Conservation (phyloP, 2,329 filamentous ascomycete species). For the Scedosporium minutisporum region DNA sequence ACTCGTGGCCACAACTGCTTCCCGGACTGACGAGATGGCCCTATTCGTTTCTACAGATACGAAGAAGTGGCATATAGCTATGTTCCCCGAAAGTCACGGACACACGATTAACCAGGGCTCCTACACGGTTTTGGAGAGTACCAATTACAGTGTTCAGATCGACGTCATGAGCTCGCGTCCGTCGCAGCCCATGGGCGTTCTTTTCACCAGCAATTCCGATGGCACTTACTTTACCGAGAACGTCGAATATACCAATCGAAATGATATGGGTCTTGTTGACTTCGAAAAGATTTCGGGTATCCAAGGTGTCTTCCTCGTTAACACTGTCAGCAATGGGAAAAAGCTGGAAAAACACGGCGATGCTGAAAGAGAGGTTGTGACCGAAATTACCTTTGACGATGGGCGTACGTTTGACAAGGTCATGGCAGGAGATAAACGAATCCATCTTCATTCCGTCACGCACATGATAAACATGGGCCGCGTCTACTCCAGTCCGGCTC, state of each 20-base stretch:
- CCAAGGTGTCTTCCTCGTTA: constrained; percentile 85
- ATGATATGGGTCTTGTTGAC: constrained; percentile 66
- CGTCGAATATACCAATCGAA: constrained; percentile 84
- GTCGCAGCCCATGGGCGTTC: constrained; percentile 66
- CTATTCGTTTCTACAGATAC: constrained; percentile 83
- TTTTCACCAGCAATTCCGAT: constrained; percentile 96
- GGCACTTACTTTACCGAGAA: constrained; percentile 93
- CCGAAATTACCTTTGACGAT: constrained; percentile 89
- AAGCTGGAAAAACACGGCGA: constrained; percentile 47
- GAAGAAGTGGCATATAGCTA: constrained; percentile 77
- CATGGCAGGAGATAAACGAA: constrained; percentile 53
- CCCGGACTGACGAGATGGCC: constrained; percentile 79
- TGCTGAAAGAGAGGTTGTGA: constrained; percentile 58
- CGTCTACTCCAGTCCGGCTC: constrained; percentile 87
- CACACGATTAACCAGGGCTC: constrained; percentile 63
- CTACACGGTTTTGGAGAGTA: constrained; percentile 91
- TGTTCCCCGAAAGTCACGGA: constrained; percentile 75
- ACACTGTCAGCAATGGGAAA: constrained; percentile 78
- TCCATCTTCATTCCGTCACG: constrained; percentile 91
- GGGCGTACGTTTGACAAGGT: constrained; percentile 74
- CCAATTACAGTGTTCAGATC: constrained; percentile 94
- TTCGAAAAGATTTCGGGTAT: constrained; percentile 91
- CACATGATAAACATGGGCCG: constrained; percentile 72
- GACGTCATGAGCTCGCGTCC: constrained; percentile 70
- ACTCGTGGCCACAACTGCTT: constrained; percentile 70